These are phyloP conservation scores for Pinus taeda DNA, from an alignment of 75 land plant genomes.

Conservation along the genomic window DNA sequence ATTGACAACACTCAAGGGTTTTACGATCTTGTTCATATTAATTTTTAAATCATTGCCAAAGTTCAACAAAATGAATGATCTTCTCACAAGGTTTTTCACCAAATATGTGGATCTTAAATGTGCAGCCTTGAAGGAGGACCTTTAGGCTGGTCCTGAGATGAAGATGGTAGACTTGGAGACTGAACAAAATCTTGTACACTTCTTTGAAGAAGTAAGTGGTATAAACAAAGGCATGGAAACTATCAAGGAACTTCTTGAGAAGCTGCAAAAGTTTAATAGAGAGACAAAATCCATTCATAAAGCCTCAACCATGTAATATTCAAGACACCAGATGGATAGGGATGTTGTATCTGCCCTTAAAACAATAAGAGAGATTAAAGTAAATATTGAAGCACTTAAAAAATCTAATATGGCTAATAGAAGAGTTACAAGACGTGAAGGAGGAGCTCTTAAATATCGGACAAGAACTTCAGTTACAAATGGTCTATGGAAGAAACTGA, in stretches of 20 bases:
- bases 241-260: constrained; percentile 25
- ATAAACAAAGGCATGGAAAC: constrained; percentile 52
- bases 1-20: too few species aligned
- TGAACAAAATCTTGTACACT: constrained; percentile 38
- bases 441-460: constrained; percentile 55
- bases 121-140: constrained; percentile 54
- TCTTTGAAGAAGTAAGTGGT: constrained; percentile 59
- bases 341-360: constrained; percentile 40
- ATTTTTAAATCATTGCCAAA: too few species aligned
- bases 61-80: constrained; percentile 61
- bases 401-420: constrained; percentile 39
- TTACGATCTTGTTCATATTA: too few species aligned
- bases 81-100: constrained; percentile 64
- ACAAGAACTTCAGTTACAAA: constrained; percentile 56
- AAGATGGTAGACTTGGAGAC: constrained; percentile 19
- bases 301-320: constrained; percentile 46
- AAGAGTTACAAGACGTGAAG: constrained; percentile 44
- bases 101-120: constrained; percentile 80
- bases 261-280: constrained; percentile 45
- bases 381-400: constrained; percentile 61
- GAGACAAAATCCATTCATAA: constrained; percentile 45
- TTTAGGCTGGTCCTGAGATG: constrained; percentile 38
- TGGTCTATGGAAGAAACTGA: constrained; percentile 50
- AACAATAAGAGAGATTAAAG: constrained; percentile 36
- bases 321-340: constrained; percentile 52